These are phyloP conservation scores for Lagenidium giganteum DNA, from an alignment of 352 stramenopile genomes.

Conservation along the genomic window DNA sequence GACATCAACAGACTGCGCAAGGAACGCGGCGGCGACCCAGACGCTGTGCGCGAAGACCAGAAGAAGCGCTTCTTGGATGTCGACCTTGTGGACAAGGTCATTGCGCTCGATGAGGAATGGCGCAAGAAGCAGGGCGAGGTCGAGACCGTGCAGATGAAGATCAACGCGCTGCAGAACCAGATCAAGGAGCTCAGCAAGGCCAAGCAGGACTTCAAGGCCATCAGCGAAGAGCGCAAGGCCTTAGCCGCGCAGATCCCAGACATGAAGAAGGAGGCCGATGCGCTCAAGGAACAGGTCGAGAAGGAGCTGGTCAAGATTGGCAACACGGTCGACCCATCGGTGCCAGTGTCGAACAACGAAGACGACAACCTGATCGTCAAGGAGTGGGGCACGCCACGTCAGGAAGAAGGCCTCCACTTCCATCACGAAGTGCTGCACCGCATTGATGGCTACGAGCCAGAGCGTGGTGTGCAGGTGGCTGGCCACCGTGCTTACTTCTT, in stretches of 20 bases:
- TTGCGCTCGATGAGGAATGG: constrained; percentile 91
- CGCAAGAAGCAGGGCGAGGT: constrained; percentile 83
- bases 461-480: constrained; percentile 93
- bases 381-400: constrained; percentile 64
- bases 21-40: constrained; percentile 95
- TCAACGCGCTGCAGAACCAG: constrained; percentile 79
- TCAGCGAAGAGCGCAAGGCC: constrained; percentile 78
- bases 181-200: constrained; percentile 88
- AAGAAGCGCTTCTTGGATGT: constrained; percentile 91
- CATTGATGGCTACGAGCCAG: constrained; percentile 99
- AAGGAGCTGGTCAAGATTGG: constrained; percentile 89
- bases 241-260: constrained; percentile 59
- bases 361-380: constrained; percentile 94
- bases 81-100: constrained; percentile 94
- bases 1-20: constrained; percentile 97
- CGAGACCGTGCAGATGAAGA: constrained; percentile 83
- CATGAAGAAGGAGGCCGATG: constrained; percentile 78
- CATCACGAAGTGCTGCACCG: constrained; percentile 97
- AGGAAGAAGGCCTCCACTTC: constrained; percentile 86
- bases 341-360: constrained; percentile 96
- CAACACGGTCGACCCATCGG: constrained; percentile 95
- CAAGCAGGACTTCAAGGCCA: constrained; percentile 82
- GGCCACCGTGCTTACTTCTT: constrained; percentile 99
- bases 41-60: constrained; percentile 92
- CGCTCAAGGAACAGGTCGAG: constrained; percentile 71